Percentiles rank a stretch among this genome's conserved stretches.
Evolutionary conservation across 176 grass and related monocot species (phyloP).

Genomic region (Avena insularis): DNA sequence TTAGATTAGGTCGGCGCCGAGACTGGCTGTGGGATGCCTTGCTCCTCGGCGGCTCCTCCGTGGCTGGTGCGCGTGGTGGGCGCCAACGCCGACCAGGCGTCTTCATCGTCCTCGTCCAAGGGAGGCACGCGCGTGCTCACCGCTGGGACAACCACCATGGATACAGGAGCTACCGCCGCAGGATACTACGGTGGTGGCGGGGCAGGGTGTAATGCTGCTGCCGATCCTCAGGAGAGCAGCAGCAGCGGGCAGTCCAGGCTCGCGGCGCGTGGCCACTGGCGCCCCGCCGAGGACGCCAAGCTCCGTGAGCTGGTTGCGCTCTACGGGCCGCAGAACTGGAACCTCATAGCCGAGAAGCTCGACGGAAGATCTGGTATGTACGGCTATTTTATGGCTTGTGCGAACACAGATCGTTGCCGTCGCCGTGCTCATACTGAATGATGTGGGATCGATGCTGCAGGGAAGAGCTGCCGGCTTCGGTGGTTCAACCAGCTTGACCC

Average conservation of each 20-base stretch:
- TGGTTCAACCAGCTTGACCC: slow-evolving; percentile 99
- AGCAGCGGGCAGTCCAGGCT: slow-evolving; percentile 71
- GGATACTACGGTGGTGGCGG: slow-evolving; percentile 28
- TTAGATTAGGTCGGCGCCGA: slow-evolving; percentile 1
- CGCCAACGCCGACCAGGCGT: slow-evolving; percentile 46
- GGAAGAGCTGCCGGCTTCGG: slow-evolving; percentile 92
- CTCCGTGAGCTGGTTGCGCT: slow-evolving; percentile 83
- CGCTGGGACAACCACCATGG: slow-evolving; percentile 48
- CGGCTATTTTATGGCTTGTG: neutral
- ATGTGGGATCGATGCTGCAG: slow-evolving; percentile 39
- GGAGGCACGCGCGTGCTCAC: slow-evolving; percentile 48
- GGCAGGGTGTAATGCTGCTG: slow-evolving; percentile 34
- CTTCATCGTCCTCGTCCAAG: slow-evolving; percentile 63
- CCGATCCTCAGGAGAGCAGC: slow-evolving; percentile 56
- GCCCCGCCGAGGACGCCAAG: slow-evolving; percentile 84
- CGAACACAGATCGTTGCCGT: neutral
- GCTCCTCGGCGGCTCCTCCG: slow-evolving; percentile 42
- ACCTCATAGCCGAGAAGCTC: slow-evolving; percentile 88
- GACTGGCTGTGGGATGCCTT: slow-evolving; percentile 36
- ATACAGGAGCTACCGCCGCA: slow-evolving; percentile 44
- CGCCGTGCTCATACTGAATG: neutral
- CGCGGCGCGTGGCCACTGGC: slow-evolving; percentile 84
- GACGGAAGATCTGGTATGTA: slow-evolving; percentile 89
- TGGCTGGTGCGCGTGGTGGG: slow-evolving; percentile 54
- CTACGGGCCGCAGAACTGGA: slow-evolving; percentile 96